phyloP scores from a whole-genome alignment of 352 stramenopile genomes.

The Phytophthora uliginosa region DNA sequence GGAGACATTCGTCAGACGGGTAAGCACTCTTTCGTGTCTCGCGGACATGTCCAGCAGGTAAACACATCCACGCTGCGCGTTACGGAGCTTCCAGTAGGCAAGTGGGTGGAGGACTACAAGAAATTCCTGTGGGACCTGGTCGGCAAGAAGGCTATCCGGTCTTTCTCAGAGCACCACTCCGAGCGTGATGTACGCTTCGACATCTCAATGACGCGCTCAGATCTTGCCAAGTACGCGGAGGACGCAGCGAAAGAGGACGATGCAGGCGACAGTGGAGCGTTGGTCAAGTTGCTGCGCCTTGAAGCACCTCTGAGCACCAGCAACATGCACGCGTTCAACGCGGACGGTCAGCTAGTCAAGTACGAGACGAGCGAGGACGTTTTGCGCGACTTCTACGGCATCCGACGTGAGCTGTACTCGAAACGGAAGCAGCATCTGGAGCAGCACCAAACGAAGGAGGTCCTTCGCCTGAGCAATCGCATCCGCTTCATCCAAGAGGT shows the following conservation, averaged over 20 bases:
- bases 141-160: constrained; percentile 83
- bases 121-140: constrained; percentile 95
- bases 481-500: constrained; percentile 98
- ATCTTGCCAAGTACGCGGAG: constrained; percentile 85
- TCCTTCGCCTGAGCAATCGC: constrained; percentile 96
- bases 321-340: constrained; percentile 99
- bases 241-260: constrained; percentile 32
- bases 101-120: constrained; percentile 99
- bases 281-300: constrained; percentile 96
- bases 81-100: constrained; percentile 97
- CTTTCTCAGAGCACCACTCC: constrained; percentile 98
- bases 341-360: constrained; percentile 91
- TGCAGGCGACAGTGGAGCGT: constrained; percentile 44
- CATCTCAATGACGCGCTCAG: constrained; percentile 75
- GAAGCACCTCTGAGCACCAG: constrained; percentile 94
- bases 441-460: constrained; percentile 85
- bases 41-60: constrained; percentile 74
- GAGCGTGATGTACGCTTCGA: constrained; percentile 92
- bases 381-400: constrained; percentile 94
- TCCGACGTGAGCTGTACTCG: constrained; percentile 92
- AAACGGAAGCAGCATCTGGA: constrained; percentile 87
- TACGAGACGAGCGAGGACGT: constrained; percentile 94
- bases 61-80: constrained; percentile 97
- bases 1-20: constrained; percentile 88
- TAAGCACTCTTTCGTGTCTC: constrained; percentile 79